Base-by-base conservation (phyloP, 176 grass and related monocot species). In the Tillandsia fasciculata region DNA sequence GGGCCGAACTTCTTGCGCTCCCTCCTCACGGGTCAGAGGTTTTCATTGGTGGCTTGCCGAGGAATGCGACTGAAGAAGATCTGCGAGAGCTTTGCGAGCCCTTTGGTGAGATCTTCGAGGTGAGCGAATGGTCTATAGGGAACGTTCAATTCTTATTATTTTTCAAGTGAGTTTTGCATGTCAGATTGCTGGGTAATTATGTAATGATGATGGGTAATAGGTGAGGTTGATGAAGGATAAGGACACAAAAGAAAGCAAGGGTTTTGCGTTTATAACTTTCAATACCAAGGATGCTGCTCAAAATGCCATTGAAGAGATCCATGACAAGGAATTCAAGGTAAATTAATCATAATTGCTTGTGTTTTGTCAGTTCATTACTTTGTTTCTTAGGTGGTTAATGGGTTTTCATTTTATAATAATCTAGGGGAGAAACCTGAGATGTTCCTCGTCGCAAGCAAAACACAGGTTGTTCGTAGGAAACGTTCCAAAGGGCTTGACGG, bases 401-500 rank as follows among this genome's bases (percentile, higher is more conserved):
- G 56, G 9, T 1, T 14, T 50, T n/a, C 18, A 2, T 57, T 78
- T 66, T 1, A 58, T 78, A 42, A 7, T 64, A 20, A 33, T 86
- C 77, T 65, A 99, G 94, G 94, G 89, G 69, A 90, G 94, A 75
- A 90, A 84, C 12, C 71, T 99, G 82, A 86, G 94, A 26, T 99
- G 94, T 77, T 93, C 94, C 22, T 61, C 90, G 63, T 88, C 94
- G 0, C 89, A 99, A 84, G 90, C 85, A 53, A 99, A 99, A 57
- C 94, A 93, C 74, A 84, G 94, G 48, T 79, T 99, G 27, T 99
- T 99, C n/a, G 57, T 99, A 23, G 94, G 94, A 20, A 99, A 99
- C 82, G 89, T 99, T 52, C 94, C 94, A 2, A 99, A 99, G 77
- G 86, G 89, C 50, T 87, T 99, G 82, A 72, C 86, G 24, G 94